phyloP scores from a whole-genome alignment of 805 yeast species.

The Metschnikowia lunata region DNA sequence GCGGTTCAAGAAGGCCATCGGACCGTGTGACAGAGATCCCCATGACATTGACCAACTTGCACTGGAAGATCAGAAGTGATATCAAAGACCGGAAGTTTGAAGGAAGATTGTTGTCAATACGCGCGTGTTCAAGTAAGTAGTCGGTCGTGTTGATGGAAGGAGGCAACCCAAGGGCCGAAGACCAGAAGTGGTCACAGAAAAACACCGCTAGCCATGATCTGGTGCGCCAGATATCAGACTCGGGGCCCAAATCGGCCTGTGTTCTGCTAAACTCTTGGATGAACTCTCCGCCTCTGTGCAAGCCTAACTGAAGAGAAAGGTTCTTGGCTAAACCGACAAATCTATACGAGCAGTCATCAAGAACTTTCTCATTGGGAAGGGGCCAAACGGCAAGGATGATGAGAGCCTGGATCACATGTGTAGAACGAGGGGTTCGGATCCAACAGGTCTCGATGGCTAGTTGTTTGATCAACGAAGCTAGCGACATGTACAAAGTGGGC shows the following conservation, averaged over 20 bases:
- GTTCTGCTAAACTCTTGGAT: constrained; percentile 87
- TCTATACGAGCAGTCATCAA: constrained; percentile 88
- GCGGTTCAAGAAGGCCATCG: constrained; percentile 84
- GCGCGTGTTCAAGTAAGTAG: constrained; percentile 72
- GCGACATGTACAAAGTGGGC: constrained; percentile 70
- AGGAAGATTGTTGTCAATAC: constrained; percentile 63
- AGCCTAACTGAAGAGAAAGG: constrained; percentile 78
- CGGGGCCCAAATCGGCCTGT: constrained; percentile 76
- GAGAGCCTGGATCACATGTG: constrained; percentile 88
- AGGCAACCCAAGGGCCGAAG: constrained; percentile 81
- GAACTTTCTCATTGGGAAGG: constrained; percentile 82
- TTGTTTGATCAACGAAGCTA: constrained; percentile 76
- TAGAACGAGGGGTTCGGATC: constrained; percentile 88
- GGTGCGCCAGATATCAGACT: constrained; percentile 93
- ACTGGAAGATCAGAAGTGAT: constrained; percentile 74
- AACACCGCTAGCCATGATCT: constrained; percentile 88
- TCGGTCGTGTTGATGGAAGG: constrained; percentile 78
- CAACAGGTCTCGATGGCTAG: constrained; percentile 89
- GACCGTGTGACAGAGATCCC: constrained; percentile 82
- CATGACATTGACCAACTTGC: constrained; percentile 78
- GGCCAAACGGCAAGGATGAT: constrained; percentile 89
- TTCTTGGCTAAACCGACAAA: constrained; percentile 84
- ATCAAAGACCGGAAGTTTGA: constrained; percentile 67
- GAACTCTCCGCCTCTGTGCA: constrained; percentile 84
- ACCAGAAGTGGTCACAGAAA: constrained; percentile 87